phyloP scores from a whole-genome alignment of 805 yeast species.

The Blastobotrys americana region DNA sequence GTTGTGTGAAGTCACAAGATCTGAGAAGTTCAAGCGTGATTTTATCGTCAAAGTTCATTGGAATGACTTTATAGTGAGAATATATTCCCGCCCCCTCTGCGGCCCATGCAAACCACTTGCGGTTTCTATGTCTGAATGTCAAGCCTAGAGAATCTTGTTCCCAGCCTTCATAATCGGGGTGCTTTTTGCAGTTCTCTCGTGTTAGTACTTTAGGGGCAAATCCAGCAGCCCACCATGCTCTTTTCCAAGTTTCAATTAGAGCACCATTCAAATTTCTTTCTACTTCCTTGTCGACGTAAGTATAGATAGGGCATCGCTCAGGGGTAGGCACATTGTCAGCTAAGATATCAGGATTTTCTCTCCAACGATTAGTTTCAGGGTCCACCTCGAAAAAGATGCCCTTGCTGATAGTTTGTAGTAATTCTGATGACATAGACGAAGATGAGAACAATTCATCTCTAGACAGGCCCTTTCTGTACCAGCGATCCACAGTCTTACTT shows the following conservation, averaged over 20 bases:
- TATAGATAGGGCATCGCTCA: slow-evolving; percentile 9
- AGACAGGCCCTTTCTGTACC: background rate
- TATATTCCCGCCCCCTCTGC: slow-evolving; percentile 22
- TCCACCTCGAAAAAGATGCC: slow-evolving; percentile 1
- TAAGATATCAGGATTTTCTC: slow-evolving; percentile 8
- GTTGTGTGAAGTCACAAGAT: slow-evolving; percentile 16
- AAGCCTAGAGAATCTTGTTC: background rate
- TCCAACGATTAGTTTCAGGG: slow-evolving; percentile 6
- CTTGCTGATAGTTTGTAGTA: background rate
- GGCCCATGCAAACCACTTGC: slow-evolving; percentile 24
- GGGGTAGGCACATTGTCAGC: background rate
- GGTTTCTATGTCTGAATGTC: slow-evolving; percentile 3
- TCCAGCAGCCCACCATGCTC: slow-evolving; percentile 26
- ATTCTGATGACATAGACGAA: background rate
- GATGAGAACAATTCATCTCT: background rate
- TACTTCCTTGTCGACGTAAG: slow-evolving; percentile 11
- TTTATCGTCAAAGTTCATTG: slow-evolving; percentile 13
- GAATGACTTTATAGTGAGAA: slow-evolving; percentile 22
- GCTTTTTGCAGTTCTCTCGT: slow-evolving; percentile 13
- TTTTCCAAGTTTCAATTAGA: slow-evolving; percentile 20
- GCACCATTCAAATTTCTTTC: slow-evolving; percentile 15
- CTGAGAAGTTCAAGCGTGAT: slow-evolving; percentile 12
- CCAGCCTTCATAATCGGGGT: slow-evolving; percentile 15
- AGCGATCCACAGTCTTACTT: background rate
- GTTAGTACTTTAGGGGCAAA: slow-evolving; percentile 24